Conservation (phyloP, 176 grass and related monocot genomes). For the Lolium perenne region DNA sequence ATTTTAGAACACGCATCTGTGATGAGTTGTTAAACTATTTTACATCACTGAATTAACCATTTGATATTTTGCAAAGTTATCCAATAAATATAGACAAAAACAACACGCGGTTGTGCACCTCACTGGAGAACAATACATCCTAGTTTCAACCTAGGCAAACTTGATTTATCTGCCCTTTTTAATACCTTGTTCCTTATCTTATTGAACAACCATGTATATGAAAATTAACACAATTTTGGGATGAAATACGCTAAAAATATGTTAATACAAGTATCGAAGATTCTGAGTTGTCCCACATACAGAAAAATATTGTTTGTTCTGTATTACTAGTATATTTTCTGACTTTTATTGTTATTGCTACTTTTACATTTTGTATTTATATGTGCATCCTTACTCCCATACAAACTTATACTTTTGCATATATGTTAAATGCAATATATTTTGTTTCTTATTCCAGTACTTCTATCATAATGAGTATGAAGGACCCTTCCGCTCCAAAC, state of each 20-base stretch:
- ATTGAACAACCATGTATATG: not conserved
- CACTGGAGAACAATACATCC: not conserved
- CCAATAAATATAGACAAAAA: not conserved
- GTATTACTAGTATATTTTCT: not conserved
- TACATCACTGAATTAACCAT: too few relatives aligned
- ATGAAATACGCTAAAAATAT: not conserved
- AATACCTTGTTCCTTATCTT: not conserved
- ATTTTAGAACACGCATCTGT: not conserved
- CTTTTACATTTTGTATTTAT: not conserved
- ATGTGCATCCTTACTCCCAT: not conserved
- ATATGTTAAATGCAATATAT: not conserved
- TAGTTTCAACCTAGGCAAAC: not conserved
- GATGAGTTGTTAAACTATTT: too few relatives aligned
- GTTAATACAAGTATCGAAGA: not conserved
- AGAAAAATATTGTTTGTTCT: not conserved
- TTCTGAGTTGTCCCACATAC: not conserved
- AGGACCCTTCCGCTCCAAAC: not conserved
- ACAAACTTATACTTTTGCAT: not conserved
- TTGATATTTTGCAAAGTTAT: not conserved
- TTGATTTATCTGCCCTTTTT: not conserved
- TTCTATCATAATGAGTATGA: not conserved
- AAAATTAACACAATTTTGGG: not conserved
- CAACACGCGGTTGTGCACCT: not conserved
- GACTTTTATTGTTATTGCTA: not conserved
- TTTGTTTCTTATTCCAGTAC: not conserved